Conservation (phyloP, 1,284 basidiomycete species). For the Coniferiporia weirii region DNA sequence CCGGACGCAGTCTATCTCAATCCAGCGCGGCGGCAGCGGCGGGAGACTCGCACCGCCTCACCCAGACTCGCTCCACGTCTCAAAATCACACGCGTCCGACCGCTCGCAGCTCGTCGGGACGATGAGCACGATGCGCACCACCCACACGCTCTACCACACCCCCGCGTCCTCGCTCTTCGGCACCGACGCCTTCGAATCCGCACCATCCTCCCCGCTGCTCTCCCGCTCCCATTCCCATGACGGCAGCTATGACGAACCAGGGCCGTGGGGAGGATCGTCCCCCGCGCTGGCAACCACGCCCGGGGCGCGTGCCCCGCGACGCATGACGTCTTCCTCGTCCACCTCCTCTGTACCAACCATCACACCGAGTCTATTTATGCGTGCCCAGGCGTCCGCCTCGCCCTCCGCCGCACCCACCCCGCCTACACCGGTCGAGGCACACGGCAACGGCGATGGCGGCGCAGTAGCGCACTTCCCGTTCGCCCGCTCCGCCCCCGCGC, state of each 20-base stretch:
- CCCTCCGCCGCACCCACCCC: conserved; percentile 19
- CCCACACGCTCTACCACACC: conserved; percentile 62
- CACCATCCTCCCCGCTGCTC: conserved; percentile 53
- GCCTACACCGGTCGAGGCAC: conserved; percentile 18
- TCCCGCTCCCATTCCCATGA: conserved; percentile 22
- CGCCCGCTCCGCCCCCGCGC: conserved; percentile 4
- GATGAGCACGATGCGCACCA: conserved; percentile 48
- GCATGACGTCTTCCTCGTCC: conserved; percentile 41
- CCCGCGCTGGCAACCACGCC: conserved; percentile 20
- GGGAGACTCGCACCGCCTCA: not conserved
- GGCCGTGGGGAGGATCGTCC: no score
- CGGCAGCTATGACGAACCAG: conserved; percentile 21
- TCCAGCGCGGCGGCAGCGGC: conserved; percentile 5
- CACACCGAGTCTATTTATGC: conserved; percentile 55
- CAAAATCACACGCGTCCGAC: conserved; percentile 39
- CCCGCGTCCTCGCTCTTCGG: conserved; percentile 63
- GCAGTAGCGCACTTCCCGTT: not conserved
- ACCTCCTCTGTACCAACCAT: conserved; percentile 52
- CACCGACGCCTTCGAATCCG: conserved; percentile 39
- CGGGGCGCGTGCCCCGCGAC: conserved; percentile 22
- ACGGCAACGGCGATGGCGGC: conserved; percentile 2
- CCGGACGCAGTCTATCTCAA: conserved; percentile 10
- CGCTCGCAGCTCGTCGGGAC: conserved; percentile 39
- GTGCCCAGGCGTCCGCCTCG: conserved; percentile 26
- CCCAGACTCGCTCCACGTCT: conserved; percentile 11